phyloP scores from a whole-genome alignment of 805 yeast genomes.

The Wickerhamiella siamensis region DNA sequence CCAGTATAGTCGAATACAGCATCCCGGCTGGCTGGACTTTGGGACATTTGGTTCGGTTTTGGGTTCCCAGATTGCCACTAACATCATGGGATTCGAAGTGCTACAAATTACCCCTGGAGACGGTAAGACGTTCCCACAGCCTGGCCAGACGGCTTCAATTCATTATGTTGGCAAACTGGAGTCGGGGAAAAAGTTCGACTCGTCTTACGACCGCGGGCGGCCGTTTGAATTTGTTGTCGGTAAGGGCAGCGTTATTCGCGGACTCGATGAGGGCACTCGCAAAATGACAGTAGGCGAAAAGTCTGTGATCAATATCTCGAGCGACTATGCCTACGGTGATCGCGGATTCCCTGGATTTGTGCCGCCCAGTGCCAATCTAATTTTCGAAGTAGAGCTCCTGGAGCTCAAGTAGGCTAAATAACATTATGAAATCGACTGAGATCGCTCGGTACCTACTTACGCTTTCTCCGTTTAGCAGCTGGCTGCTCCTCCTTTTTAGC shows the following conservation, averaged over 20 bases:
- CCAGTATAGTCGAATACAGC: no score
- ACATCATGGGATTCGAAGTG: background rate
- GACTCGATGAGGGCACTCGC: conserved; percentile 94
- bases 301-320: conserved; percentile 85
- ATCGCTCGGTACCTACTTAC: background rate
- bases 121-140: conserved; percentile 71
- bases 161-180: conserved; percentile 93
- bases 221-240: conserved; percentile 93
- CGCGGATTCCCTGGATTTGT: conserved; percentile 95
- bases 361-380: conserved; percentile 90
- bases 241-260: conserved; percentile 90
- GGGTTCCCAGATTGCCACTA: background rate
- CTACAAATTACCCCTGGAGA: conserved; percentile 39
- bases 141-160: conserved; percentile 80
- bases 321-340: conserved; percentile 82
- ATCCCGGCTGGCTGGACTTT: no score
- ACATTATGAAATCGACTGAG: background rate
- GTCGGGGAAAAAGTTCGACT: conserved; percentile 91
- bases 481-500: background rate
- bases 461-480: conserved; percentile 1
- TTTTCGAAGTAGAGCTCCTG: conserved; percentile 30
- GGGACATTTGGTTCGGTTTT: no score
- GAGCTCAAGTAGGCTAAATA: conserved; percentile 15
- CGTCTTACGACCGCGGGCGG: conserved; percentile 86
- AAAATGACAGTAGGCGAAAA: conserved; percentile 84